Evolutionary conservation across 2,329 filamentous ascomycete species (phyloP).

Genomic region (Aspergillus amoenus): DNA sequence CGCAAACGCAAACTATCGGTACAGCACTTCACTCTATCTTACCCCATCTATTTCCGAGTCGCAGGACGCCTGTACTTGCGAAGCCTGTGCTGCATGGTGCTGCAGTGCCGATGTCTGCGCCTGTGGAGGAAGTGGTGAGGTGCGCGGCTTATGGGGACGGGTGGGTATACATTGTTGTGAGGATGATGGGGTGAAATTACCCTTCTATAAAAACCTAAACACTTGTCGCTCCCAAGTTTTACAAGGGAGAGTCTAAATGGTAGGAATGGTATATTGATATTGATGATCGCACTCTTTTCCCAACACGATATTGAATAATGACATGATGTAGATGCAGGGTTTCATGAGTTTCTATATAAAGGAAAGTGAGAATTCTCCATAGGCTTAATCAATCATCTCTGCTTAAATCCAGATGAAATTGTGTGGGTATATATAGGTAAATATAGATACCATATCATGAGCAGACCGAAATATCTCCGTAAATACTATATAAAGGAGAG

Average conservation of each 20-base stretch:
- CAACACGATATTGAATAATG: not conserved
- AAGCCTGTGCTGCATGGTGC: constrained; percentile 84
- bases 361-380: too few species aligned
- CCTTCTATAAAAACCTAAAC: too few species aligned
- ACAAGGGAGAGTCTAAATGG: not conserved
- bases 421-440: too few species aligned
- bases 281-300: too few species aligned
- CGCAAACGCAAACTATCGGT: constrained; percentile 69
- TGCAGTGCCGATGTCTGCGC: constrained; percentile 74
- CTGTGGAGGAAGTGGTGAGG: constrained; percentile 77
- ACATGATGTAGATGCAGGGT: not conserved
- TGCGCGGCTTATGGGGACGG: constrained; percentile 88
- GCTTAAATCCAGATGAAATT: too few species aligned
- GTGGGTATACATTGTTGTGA: constrained; percentile 80
- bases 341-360: not conserved
- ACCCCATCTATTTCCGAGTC: constrained; percentile 82
- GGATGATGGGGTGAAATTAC: constrained; percentile 59
- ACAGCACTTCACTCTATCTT: constrained; percentile 72
- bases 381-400: too few species aligned
- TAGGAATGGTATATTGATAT: too few species aligned
- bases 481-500: too few species aligned
- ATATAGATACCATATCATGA: too few species aligned
- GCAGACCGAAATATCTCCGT: too few species aligned
- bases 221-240: not conserved
- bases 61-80: constrained; percentile 78